Percentiles rank a stretch among this genome's conserved stretches.
These are phyloP conservation scores for Pseudogymnoascus sp. DNA, from an alignment of 2,329 filamentous ascomycete genomes.

Conservation along the genomic window DNA sequence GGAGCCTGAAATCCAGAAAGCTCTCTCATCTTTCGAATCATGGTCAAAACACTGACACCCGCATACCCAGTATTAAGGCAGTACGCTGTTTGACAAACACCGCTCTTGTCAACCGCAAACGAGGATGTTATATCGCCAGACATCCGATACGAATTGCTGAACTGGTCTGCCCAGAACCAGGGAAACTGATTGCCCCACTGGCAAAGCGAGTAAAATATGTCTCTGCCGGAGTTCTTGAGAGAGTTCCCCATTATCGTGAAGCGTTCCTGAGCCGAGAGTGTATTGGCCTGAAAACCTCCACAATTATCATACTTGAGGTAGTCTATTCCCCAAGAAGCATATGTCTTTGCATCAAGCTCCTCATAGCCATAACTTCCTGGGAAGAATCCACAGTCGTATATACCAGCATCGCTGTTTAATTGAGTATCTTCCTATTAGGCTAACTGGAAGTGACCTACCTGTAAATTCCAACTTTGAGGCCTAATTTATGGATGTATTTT, in stretches of 20 bases:
- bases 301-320: background rate
- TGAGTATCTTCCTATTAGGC: constrained; percentile 14
- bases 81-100: constrained; percentile 27
- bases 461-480: background rate
- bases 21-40: constrained; percentile 30
- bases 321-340: background rate
- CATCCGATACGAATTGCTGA: constrained; percentile 24
- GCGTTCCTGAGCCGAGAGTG: constrained; percentile 11
- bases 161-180: constrained; percentile 15
- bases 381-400: background rate
- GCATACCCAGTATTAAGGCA: constrained; percentile 30
- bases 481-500: background rate
- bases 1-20: constrained; percentile 26
- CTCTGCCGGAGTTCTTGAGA: constrained; percentile 10
- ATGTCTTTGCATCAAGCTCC: background rate
- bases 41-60: constrained; percentile 25
- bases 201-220: constrained; percentile 16
- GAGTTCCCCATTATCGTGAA: background rate
- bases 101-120: constrained; percentile 19
- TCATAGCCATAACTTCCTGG: background rate
- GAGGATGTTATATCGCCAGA: constrained; percentile 21
- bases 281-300: constrained; percentile 16
- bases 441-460: constrained; percentile 15
- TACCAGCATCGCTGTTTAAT: constrained; percentile 3
- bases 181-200: constrained; percentile 17